These are phyloP conservation scores for Kluyveromyces aestuarii DNA, from an alignment of 805 yeast species.

Conservation along the genomic window DNA sequence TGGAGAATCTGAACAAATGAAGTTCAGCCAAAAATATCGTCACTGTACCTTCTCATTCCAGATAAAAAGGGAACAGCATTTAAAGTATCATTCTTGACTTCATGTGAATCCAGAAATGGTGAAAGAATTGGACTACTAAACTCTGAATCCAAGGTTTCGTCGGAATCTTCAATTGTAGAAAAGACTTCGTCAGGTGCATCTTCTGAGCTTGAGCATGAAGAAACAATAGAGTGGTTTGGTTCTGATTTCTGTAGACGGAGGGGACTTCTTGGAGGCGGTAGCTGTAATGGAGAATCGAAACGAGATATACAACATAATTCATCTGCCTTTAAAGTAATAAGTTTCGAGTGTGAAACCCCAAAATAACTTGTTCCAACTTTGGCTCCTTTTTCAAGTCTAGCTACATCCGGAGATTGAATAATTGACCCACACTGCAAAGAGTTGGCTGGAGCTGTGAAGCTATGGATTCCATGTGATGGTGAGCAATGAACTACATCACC, in stretches of 20 bases:
- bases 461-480: constrained; percentile 2
- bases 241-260: not conserved
- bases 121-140: constrained; percentile 1
- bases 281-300: constrained; percentile 11
- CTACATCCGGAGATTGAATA: constrained; percentile 9
- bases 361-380: constrained; percentile 6
- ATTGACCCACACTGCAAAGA: constrained; percentile 22
- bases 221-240: not conserved
- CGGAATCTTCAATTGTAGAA: constrained; percentile 7
- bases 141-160: constrained; percentile 6
- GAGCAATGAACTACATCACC: not conserved
- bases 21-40: not conserved
- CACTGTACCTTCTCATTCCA: constrained; percentile 3
- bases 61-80: not conserved
- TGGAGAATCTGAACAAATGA: not conserved
- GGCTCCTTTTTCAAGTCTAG: not conserved
- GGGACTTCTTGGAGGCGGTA: constrained; percentile 6
- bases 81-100: not conserved
- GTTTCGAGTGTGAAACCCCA: not conserved
- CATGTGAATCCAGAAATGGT: not conserved
- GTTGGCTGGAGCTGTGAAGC: constrained; percentile 6
- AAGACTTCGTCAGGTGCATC: not conserved
- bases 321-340: constrained; percentile 11
- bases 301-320: constrained; percentile 22
- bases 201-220: not conserved